Conservation (phyloP, 2,329 filamentous ascomycete genomes). For the Blastomyces gilchristii region DNA sequence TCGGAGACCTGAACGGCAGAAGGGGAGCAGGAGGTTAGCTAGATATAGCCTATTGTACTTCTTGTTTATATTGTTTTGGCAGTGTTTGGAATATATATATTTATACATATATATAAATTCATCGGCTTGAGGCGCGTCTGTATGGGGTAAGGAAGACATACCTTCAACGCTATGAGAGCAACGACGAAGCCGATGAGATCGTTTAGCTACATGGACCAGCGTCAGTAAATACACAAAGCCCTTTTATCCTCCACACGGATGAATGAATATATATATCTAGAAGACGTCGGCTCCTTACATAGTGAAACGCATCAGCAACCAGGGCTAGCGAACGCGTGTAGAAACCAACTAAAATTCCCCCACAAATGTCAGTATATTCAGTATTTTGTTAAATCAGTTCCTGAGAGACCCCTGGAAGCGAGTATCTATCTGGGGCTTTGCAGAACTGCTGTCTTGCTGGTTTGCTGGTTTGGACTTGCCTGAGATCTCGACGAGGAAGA, state of each 20-base stretch:
- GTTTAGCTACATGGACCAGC: conserved; percentile 46
- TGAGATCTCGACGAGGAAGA: conserved; percentile 40
- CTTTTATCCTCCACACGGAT: no score
- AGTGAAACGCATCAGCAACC: conserved; percentile 69
- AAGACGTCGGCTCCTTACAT: conserved; percentile 40
- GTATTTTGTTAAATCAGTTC: not conserved
- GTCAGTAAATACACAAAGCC: not conserved
- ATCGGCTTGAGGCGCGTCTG: no score
- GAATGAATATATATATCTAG: no score
- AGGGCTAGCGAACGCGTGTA: conserved; percentile 61
- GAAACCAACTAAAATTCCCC: conserved; percentile 44
- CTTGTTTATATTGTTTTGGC: not conserved
- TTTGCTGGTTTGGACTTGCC: conserved; percentile 20
- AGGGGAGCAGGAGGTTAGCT: not conserved
- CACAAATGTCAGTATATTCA: no score
- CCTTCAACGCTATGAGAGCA: conserved; percentile 54
- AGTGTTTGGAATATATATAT: not conserved
- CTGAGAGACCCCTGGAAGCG: not conserved
- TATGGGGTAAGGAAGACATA: conserved; percentile 26
- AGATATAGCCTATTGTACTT: not conserved
- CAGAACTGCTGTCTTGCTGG: no score
- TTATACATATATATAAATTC: not conserved
- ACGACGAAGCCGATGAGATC: conserved; percentile 59
- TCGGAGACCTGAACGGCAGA: conserved; percentile 44
- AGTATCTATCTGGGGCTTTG: no score